Evolutionary conservation across 192 early-diverging fungal species (phyloP).

Genomic region (Coemansia sp.): DNA sequence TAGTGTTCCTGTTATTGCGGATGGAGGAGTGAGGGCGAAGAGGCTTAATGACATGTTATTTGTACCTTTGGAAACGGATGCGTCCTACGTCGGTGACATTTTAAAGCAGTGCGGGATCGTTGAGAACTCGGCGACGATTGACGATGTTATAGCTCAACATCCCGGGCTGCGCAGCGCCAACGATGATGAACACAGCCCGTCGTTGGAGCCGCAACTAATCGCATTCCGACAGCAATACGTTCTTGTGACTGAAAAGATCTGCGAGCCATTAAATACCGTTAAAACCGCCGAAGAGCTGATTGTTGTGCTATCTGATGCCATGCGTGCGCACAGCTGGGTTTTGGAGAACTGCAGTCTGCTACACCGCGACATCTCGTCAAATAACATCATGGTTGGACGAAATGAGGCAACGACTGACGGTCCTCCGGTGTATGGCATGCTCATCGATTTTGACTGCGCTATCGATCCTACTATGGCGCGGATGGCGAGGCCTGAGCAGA

Average conservation of each 20-base stretch:
- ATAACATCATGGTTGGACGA: slow-evolving; percentile 19
- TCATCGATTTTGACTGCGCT: slow-evolving; percentile 37
- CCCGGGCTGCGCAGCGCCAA: background rate
- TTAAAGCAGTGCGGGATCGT: background rate
- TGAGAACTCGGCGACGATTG: background rate
- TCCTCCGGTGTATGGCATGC: slow-evolving; percentile 16
- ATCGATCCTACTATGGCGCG: background rate
- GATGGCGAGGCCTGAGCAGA: slow-evolving; percentile 1
- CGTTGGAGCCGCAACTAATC: background rate
- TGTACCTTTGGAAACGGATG: background rate
- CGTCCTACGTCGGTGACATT: background rate
- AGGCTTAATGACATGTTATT: background rate
- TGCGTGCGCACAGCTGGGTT: slow-evolving; percentile 15
- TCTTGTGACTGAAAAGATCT: background rate
- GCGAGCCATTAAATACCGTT: slow-evolving; percentile 13
- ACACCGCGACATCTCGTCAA: slow-evolving; percentile 27
- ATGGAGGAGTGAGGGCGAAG: slow-evolving; percentile 11
- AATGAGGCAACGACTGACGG: background rate
- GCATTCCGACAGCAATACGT: background rate
- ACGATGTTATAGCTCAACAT: background rate
- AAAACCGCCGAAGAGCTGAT: slow-evolving; percentile 16
- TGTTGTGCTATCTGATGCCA: slow-evolving; percentile 21
- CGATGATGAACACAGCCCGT: background rate
- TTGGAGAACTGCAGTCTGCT: slow-evolving; percentile 12
- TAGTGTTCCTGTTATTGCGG: background rate